Conservation (phyloP, 768 basidiomycete species). For the Solioccasus polychromus region DNA sequence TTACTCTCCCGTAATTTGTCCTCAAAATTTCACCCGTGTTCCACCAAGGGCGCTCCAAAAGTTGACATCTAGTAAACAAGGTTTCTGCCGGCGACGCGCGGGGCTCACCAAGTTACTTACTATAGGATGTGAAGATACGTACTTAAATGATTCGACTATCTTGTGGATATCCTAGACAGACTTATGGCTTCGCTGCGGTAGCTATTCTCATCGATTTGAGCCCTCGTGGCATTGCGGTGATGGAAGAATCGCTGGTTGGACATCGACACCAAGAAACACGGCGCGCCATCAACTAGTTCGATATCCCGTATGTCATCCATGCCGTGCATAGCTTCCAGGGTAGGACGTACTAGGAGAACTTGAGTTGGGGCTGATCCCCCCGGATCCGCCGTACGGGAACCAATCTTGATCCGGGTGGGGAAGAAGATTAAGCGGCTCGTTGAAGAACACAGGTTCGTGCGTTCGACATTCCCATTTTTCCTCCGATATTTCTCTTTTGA, state of each 20-base stretch:
- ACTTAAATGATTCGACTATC: no score
- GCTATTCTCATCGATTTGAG: constrained; percentile 37
- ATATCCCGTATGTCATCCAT: constrained; percentile 18
- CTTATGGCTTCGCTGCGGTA: no score
- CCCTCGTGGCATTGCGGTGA: constrained; percentile 37
- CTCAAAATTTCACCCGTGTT: no score
- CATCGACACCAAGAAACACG: constrained; percentile 39
- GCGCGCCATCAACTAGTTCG: constrained; percentile 36
- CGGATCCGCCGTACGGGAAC: constrained; percentile 41
- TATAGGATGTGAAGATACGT: no score
- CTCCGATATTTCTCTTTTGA: constrained; percentile 43
- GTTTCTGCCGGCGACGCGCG: no score
- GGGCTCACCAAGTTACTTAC: no score
- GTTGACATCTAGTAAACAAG: no score
- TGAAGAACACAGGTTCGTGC: constrained; percentile 47
- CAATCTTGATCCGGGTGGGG: constrained; percentile 46
- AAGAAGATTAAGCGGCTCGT: constrained; percentile 50
- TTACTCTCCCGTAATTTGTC: no score
- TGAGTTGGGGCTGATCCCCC: constrained; percentile 40
- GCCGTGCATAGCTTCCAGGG: constrained; percentile 28
- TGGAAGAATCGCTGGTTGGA: constrained; percentile 44
- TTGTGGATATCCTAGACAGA: no score
- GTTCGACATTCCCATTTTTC: constrained; percentile 52
- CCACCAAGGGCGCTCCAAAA: no score
- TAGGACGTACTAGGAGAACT: constrained; percentile 42